Percentiles rank a stretch among this genome's conserved stretches.
phyloP scores from a whole-genome alignment of 2,329 filamentous ascomycete species.

The Ceratocystiopsis brevicomis region DNA sequence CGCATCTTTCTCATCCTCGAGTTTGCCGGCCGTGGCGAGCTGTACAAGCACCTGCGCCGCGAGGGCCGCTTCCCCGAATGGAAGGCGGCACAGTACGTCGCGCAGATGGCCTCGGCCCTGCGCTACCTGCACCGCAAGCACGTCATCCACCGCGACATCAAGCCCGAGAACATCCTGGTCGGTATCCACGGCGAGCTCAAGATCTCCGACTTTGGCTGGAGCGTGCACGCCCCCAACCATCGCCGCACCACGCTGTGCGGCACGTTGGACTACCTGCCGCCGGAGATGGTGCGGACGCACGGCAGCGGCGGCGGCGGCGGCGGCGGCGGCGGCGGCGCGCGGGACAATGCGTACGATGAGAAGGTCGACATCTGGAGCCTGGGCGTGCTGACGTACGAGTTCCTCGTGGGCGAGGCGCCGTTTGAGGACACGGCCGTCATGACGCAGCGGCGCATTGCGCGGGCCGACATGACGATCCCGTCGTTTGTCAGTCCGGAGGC shows the following conservation, averaged over 20 bases:
- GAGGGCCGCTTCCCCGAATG: conserved; percentile 68
- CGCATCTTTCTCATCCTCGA: conserved; percentile 76
- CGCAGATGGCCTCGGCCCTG: conserved; percentile 77
- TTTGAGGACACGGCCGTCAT: conserved; percentile 92
- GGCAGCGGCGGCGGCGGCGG: conserved; percentile 24
- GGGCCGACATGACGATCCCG: conserved; percentile 83
- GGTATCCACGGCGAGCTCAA: conserved; percentile 97
- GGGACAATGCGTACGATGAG: conserved; percentile 79
- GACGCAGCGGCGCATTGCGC: conserved; percentile 77
- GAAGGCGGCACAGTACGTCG: conserved; percentile 73
- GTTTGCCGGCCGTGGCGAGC: conserved; percentile 68
- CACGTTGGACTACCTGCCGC: conserved; percentile 89
- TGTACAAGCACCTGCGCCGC: conserved; percentile 70
- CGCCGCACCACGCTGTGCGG: conserved; percentile 89
- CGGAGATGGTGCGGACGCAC: conserved; percentile 76
- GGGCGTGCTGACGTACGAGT: conserved; percentile 90
- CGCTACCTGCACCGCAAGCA: conserved; percentile 91
- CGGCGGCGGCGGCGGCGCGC: conserved; percentile 27
- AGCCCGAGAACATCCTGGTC: conserved; percentile 91
- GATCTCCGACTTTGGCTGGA: conserved; percentile 97
- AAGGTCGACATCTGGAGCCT: conserved; percentile 95
- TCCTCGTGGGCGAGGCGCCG: conserved; percentile 84
- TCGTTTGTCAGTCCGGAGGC: conserved; percentile 81
- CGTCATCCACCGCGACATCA: conserved; percentile 94
- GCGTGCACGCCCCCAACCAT: conserved; percentile 91